Percentiles rank a stretch among this genome's conserved stretches.
These are phyloP conservation scores for Gracilaria domingensis DNA, from an alignment of 23 red algal genomes.

Conservation along the genomic window DNA sequence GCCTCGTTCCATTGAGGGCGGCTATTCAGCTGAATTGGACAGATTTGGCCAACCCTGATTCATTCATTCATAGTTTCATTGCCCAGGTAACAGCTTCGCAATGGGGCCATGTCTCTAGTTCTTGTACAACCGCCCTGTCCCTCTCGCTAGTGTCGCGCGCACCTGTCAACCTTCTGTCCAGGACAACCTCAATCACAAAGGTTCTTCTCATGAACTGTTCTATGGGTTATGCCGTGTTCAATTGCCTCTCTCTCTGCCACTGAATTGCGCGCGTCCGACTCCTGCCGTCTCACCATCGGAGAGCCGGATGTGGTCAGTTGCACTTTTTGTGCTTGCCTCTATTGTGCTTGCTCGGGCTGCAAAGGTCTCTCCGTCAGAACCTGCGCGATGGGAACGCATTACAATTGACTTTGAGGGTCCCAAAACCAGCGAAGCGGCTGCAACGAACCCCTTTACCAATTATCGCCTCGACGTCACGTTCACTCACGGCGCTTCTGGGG, in stretches of 20 bases:
- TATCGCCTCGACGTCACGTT: conserved; percentile 67
- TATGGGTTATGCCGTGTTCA: not conserved
- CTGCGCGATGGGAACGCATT: conserved; percentile 40
- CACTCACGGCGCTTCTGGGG: conserved; percentile 5
- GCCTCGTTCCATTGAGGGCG: not conserved
- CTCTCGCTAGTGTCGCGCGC: not conserved
- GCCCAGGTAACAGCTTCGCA: not conserved
- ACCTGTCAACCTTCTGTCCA: not conserved
- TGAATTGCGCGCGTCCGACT: not conserved
- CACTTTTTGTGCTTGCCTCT: not conserved
- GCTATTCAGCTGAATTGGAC: not conserved
- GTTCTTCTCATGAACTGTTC: not conserved
- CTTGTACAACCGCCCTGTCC: not conserved
- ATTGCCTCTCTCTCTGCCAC: not conserved
- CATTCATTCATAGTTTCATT: not conserved
- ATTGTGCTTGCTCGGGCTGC: conserved; percentile 10
- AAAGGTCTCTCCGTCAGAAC: conserved; percentile 13
- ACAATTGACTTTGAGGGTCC: conserved; percentile 51
- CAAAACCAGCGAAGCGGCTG: conserved; percentile 9
- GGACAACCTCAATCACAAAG: not conserved
- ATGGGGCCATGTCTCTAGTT: not conserved
- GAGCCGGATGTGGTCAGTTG: not conserved
- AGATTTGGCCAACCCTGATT: not conserved
- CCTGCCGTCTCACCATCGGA: not conserved
- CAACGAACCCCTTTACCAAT: conserved; percentile 58